phyloP scores from a whole-genome alignment of 1,139 yeast genomes.

The Saccharomyces pastorianus region DNA sequence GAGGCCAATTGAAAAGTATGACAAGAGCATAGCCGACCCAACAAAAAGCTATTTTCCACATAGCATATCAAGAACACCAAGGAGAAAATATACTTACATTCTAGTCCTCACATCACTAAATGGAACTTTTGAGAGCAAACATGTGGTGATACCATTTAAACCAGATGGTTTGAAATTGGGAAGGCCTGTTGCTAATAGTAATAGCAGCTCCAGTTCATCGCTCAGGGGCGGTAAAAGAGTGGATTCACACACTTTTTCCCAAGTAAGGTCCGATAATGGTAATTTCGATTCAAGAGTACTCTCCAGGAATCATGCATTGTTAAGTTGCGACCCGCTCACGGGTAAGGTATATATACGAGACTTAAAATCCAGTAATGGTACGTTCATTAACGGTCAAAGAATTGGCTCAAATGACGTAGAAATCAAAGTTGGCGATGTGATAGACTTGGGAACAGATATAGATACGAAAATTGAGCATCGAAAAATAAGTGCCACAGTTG shows the following conservation, averaged over 20 bases:
- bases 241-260: slow-evolving; percentile 9
- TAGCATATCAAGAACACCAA: slow-evolving; percentile 2
- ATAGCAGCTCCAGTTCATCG: slow-evolving; percentile 24
- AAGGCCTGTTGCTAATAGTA: slow-evolving; percentile 56
- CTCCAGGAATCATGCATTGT: slow-evolving; percentile 85
- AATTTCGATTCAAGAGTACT: slow-evolving; percentile 88
- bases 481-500: slow-evolving; percentile 73
- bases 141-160: slow-evolving; percentile 65
- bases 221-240: slow-evolving; percentile 36
- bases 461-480: slow-evolving; percentile 71
- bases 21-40: not conserved
- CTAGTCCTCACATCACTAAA: slow-evolving; percentile 69
- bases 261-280: slow-evolving; percentile 61
- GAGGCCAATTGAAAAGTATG: not conserved
- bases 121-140: slow-evolving; percentile 74
- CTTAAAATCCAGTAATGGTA: slow-evolving; percentile 88
- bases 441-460: slow-evolving; percentile 86
- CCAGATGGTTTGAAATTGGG: slow-evolving; percentile 87
- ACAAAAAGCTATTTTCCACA: not conserved
- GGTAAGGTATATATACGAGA: slow-evolving; percentile 74
- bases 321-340: slow-evolving; percentile 57
- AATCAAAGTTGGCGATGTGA: slow-evolving; percentile 61
- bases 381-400: slow-evolving; percentile 72
- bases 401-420: slow-evolving; percentile 49
- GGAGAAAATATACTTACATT: slow-evolving; percentile 35